These are phyloP conservation scores for Ophiosphaerella narmari DNA, from an alignment of 2,329 filamentous ascomycete genomes.

Conservation along the genomic window DNA sequence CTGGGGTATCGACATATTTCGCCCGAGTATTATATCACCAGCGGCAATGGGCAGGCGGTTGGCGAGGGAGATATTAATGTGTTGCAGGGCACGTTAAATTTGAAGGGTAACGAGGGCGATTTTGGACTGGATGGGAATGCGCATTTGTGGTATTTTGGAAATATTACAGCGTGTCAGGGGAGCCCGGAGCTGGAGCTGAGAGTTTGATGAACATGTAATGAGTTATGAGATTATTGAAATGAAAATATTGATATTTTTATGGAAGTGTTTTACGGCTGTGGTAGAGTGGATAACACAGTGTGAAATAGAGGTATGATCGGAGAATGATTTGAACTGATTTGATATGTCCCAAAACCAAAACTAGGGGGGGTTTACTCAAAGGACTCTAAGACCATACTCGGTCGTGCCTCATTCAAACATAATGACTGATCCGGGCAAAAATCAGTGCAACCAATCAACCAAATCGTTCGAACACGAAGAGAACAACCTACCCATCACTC, in stretches of 20 bases:
- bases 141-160: slow-evolving; percentile 45
- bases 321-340: too few species aligned
- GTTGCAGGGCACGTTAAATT: slow-evolving; percentile 23
- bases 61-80: slow-evolving; percentile 26
- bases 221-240: not conserved
- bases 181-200: slow-evolving; percentile 33
- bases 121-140: slow-evolving; percentile 30
- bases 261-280: not conserved
- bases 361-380: too few species aligned
- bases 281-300: too few species aligned
- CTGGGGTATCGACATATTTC: slow-evolving; percentile 68
- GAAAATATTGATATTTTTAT: not conserved
- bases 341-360: too few species aligned
- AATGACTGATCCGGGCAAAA: too few species aligned
- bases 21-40: slow-evolving; percentile 65
- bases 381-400: too few species aligned
- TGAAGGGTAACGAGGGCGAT: slow-evolving; percentile 38
- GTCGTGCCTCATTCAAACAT: too few species aligned
- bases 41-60: slow-evolving; percentile 24
- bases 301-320: too few species aligned
- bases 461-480: too few species aligned
- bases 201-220: not conserved
- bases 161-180: slow-evolving; percentile 39
- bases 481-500: too few species aligned
- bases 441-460: too few species aligned